A percentile compares a stretch with the other conserved stretches of the same genome.
These are phyloP conservation scores for Thelonectria olida DNA, from an alignment of 2,329 filamentous ascomycete genomes.

Conservation along the genomic window DNA sequence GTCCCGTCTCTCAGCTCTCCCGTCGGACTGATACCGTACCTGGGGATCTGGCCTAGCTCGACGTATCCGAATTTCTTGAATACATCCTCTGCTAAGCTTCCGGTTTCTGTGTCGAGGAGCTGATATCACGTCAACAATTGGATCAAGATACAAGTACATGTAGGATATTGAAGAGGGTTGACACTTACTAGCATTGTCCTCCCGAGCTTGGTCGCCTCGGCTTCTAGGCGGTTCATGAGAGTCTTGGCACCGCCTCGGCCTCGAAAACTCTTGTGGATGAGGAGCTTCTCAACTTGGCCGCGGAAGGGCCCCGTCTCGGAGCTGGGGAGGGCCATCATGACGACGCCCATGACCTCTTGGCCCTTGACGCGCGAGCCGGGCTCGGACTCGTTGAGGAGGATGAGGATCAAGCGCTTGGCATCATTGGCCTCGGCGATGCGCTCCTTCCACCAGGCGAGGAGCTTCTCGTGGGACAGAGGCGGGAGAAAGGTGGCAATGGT, in stretches of 20 bases:
- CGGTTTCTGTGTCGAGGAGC: conserved; percentile 63
- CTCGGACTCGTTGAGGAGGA: conserved; percentile 55
- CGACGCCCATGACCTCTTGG: conserved; percentile 62
- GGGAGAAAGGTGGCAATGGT: conserved; percentile 67
- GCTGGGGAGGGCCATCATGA: conserved; percentile 61
- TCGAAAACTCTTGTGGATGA: conserved; percentile 63
- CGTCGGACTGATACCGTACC: conserved; percentile 59
- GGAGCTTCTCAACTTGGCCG: conserved; percentile 64
- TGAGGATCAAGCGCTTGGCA: conserved; percentile 60
- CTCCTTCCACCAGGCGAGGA: conserved; percentile 66
- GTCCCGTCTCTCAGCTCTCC: conserved; percentile 60
- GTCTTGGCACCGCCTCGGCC: conserved; percentile 59
- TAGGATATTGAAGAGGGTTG: not conserved
- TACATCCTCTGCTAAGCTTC: conserved; percentile 60
- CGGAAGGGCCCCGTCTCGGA: conserved; percentile 66
- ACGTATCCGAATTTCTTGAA: conserved; percentile 67
- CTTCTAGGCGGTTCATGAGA: conserved; percentile 64
- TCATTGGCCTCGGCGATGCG: conserved; percentile 57
- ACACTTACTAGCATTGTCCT: conserved; percentile 63
- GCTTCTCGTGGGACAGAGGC: conserved; percentile 64
- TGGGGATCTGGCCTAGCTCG: conserved; percentile 64
- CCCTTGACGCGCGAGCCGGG: conserved; percentile 49
- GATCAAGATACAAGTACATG: not conserved
- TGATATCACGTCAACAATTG: conserved; percentile 34
- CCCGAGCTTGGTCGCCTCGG: conserved; percentile 58